Conservation (phyloP, 495 filamentous ascomycete genomes). For the Cairneyella variabilis region DNA sequence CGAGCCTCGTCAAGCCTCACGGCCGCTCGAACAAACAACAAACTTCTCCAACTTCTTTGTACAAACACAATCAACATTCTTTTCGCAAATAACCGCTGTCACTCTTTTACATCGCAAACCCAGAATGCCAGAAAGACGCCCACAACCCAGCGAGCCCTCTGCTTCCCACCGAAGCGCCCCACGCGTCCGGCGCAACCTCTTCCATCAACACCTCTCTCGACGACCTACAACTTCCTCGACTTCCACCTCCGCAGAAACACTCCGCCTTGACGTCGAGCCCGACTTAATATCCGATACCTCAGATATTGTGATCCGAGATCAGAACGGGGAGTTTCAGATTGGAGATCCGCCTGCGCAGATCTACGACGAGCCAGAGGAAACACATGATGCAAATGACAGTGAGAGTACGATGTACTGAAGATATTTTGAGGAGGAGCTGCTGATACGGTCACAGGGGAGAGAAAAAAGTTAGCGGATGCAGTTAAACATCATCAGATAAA, state of each 20-base stretch:
- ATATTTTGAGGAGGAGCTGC: neutral
- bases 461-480: conserved; percentile 46
- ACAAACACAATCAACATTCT: conserved; percentile 10
- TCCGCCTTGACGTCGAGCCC: conserved; percentile 27
- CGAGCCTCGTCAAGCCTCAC: conserved; percentile 16
- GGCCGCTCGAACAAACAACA: neutral
- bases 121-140: conserved; percentile 24
- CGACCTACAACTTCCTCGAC: conserved; percentile 55
- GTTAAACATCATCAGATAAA: conserved; percentile 56
- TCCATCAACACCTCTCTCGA: conserved; percentile 65
- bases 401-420: conserved; percentile 23
- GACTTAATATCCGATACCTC: conserved; percentile 47
- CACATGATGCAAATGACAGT: conserved; percentile 35
- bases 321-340: conserved; percentile 71
- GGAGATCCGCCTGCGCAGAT: conserved; percentile 53
- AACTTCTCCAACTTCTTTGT: neutral
- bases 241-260: conserved; percentile 32
- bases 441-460: conserved; percentile 33
- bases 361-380: conserved; percentile 42
- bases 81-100: neutral
- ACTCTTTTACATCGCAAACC: conserved; percentile 3
- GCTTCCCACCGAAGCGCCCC: conserved; percentile 14
- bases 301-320: conserved; percentile 74
- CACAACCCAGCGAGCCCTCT: conserved; percentile 1
- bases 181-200: conserved; percentile 62